phyloP scores from a whole-genome alignment of 169 alveolate genomes.

The Miamiensis avidus region DNA sequence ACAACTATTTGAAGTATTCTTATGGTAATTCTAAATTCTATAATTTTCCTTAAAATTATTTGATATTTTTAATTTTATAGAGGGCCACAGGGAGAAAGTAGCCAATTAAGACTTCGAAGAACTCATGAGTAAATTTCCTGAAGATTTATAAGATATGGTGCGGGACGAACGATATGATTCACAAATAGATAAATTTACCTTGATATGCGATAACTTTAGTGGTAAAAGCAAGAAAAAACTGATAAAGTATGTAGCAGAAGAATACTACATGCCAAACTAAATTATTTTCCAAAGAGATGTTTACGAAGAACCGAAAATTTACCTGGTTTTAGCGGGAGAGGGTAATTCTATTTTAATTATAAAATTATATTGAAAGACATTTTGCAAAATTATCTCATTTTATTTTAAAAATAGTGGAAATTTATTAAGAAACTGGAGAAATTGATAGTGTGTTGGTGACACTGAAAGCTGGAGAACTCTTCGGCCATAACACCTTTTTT shows the following conservation, averaged over 20 bases:
- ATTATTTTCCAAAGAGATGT: neutral
- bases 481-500: neutral
- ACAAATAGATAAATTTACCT: too few relatives aligned
- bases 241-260: neutral
- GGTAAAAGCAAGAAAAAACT: neutral
- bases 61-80: neutral
- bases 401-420: neutral
- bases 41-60: too few relatives aligned
- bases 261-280: neutral
- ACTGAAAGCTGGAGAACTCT: neutral
- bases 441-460: neutral
- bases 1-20: neutral
- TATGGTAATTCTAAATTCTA: neutral
- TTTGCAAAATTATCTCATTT: too few relatives aligned
- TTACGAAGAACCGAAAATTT: neutral
- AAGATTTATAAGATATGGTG: neutral
- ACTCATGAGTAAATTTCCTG: neutral
- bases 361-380: too few relatives aligned
- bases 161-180: neutral
- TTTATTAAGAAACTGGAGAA: neutral
- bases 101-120: neutral
- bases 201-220: neutral
- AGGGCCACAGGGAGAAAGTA: neutral
- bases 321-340: neutral
- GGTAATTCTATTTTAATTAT: neutral